phyloP scores from a whole-genome alignment of 371 early-diverging fungal species.

The Mortierella sp. region DNA sequence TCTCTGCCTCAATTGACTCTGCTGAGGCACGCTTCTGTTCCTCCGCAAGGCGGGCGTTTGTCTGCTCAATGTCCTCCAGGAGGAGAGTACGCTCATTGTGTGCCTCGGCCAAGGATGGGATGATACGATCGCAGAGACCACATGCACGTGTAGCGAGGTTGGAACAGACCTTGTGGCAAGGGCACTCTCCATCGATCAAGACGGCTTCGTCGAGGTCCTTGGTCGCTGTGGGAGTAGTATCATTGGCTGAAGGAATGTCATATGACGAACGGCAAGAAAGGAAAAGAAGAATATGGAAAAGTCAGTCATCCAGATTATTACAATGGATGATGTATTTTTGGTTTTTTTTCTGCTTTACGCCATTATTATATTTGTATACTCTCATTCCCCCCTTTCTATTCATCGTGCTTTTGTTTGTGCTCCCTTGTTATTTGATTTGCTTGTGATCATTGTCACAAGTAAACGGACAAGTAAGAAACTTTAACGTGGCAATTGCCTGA shows the following conservation, averaged over 20 bases:
- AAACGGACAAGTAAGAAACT: conserved; percentile 22
- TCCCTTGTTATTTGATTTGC: background rate
- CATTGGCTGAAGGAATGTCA: conserved; percentile 2
- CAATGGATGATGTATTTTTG: background rate
- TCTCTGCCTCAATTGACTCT: conserved; percentile 52
- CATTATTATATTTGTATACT: background rate
- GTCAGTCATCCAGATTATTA: background rate
- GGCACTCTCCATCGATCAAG: conserved; percentile 41
- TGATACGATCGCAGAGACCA: conserved; percentile 66
- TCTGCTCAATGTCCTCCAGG: conserved; percentile 60
- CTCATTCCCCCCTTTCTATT: background rate
- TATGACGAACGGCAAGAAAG: background rate
- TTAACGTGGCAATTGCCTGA: conserved; percentile 9
- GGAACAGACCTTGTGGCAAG: conserved; percentile 32
- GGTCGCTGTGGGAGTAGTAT: conserved; percentile 17
- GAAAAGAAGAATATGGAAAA: background rate
- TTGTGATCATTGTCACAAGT: conserved; percentile 34
- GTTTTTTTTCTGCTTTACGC: background rate
- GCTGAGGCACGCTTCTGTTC: conserved; percentile 62
- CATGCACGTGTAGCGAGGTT: conserved; percentile 44
- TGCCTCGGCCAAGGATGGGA: conserved; percentile 65
- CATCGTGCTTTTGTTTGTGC: conserved; percentile 1
- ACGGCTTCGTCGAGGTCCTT: conserved; percentile 31
- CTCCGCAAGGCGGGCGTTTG: conserved; percentile 59
- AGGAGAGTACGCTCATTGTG: conserved; percentile 62